Evolutionary conservation across 192 early-diverging fungal genomes (phyloP), one percentile per base, ranked within the genome.

Genomic region (Podila horticola): DNA sequence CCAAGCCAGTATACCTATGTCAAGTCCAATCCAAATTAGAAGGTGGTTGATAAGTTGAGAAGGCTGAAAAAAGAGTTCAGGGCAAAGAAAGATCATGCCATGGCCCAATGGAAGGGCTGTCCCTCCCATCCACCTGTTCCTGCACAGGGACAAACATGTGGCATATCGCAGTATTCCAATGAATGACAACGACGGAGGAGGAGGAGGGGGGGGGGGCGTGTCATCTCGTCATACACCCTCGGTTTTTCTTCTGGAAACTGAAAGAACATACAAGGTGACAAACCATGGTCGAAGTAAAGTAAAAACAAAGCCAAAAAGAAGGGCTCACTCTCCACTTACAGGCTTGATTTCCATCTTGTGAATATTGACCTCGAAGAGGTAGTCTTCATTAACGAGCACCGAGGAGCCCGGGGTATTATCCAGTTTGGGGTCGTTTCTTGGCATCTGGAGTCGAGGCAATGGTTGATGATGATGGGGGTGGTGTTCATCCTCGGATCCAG

Each of bases 351-450:
- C 91, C 71, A 86, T 84, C 34, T 90, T 88, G 26, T 84, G 72
- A 26, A 96, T 89, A 77, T 94, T 87, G 28, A 94, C 94, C 82
- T 96, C 93, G 84, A 91, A 94, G 33, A 96, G 77, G 69, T 90
- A 79, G 68, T 96, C 94, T 67, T 96, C 93, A 65, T 92, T 91
- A 19, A 94, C 92, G 24, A 89, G 77, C 17, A 95, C 90, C 49
- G 81, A 90, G 6, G 60, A 62, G 15, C 31, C n/a, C 3, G 51
- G 29, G 1, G 24, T 15, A n/a, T 50, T 24, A 7, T 41, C 38
- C 22, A 52, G 36, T 20, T 49, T 58, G 17, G 55, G 6, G 13
- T 48, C 55, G 19, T 55, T 41, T 34, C 55, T 45, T 41, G 74
- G 82, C 58, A 69, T 66, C 74, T 66, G 82, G 49, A 72, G 65